These are phyloP conservation scores for Histomonas meleagridis DNA, from an alignment of 208 protist genomes.

Conservation along the genomic window DNA sequence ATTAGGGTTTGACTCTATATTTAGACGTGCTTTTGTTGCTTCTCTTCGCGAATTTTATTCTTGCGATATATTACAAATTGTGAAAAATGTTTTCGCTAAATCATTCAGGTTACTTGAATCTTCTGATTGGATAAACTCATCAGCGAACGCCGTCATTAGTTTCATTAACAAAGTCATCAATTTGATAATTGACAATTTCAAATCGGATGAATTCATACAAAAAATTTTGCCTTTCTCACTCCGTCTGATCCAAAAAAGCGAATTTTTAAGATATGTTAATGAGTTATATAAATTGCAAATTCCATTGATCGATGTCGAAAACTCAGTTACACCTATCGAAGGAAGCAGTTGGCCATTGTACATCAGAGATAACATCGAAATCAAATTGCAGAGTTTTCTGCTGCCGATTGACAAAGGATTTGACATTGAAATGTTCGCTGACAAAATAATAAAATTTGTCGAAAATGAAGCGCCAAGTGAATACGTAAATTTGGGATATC, in stretches of 20 bases:
- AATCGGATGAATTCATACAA: not conserved
- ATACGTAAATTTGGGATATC: too few relatives aligned
- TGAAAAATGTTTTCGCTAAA: too few relatives aligned
- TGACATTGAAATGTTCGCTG: too few relatives aligned
- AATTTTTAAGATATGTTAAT: not conserved
- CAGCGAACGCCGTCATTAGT: not conserved
- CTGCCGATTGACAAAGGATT: too few relatives aligned
- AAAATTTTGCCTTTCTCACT: not conserved
- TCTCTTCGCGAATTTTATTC: too few relatives aligned
- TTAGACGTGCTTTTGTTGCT: too few relatives aligned
- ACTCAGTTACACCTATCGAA: not conserved
- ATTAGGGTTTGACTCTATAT: too few relatives aligned
- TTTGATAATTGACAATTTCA: not conserved
- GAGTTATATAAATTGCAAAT: not conserved
- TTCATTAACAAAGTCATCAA: not conserved
- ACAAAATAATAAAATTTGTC: too few relatives aligned
- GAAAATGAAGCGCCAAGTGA: too few relatives aligned
- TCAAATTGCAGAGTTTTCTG: too few relatives aligned
- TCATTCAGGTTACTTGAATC: too few relatives aligned
- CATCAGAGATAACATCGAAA: not conserved
- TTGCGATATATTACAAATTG: too few relatives aligned
- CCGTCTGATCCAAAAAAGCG: not conserved
- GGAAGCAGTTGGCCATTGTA: not conserved
- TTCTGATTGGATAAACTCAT: not conserved
- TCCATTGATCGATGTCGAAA: not conserved